These are phyloP conservation scores for Cryptococcus amylolentus DNA, from an alignment of 1,284 basidiomycete genomes.

Conservation along the genomic window DNA sequence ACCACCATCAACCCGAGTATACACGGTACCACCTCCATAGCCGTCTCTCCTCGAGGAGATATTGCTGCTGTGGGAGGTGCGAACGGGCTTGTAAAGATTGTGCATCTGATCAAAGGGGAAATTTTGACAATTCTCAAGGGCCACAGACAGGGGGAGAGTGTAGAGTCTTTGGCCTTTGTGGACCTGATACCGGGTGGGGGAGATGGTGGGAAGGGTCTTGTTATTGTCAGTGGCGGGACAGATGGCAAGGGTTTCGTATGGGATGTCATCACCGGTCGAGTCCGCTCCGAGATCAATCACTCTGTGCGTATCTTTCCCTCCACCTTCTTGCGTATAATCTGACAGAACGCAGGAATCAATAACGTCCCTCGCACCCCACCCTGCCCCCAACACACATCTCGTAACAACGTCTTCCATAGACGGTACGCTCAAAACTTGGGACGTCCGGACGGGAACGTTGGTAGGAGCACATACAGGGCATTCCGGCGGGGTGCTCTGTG, in stretches of 20 bases:
- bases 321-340: neutral
- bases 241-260: conserved; percentile 92
- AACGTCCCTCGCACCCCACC: conserved; percentile 71
- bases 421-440: conserved; percentile 83
- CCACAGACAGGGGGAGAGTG: conserved; percentile 80
- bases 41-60: conserved; percentile 75
- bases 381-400: conserved; percentile 63
- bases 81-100: conserved; percentile 73
- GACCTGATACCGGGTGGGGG: conserved; percentile 61
- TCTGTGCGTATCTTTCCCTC: conserved; percentile 52
- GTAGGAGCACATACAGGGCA: conserved; percentile 81
- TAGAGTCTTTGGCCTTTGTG: conserved; percentile 83
- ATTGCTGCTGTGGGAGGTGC: conserved; percentile 87
- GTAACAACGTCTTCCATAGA: conserved; percentile 72
- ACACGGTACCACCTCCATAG: conserved; percentile 77
- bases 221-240: conserved; percentile 76
- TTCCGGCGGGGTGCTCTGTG: conserved; percentile 71
- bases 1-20: conserved; percentile 51
- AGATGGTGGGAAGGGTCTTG: conserved; percentile 61
- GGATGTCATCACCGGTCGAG: conserved; percentile 79
- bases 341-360: conserved; percentile 66
- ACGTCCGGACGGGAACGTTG: conserved; percentile 75
- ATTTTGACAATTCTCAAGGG: conserved; percentile 75
- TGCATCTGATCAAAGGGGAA: conserved; percentile 81
- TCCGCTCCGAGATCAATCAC: conserved; percentile 74